phyloP scores from a whole-genome alignment of 192 early-diverging fungal genomes.

The Polychytrium aggregatum region DNA sequence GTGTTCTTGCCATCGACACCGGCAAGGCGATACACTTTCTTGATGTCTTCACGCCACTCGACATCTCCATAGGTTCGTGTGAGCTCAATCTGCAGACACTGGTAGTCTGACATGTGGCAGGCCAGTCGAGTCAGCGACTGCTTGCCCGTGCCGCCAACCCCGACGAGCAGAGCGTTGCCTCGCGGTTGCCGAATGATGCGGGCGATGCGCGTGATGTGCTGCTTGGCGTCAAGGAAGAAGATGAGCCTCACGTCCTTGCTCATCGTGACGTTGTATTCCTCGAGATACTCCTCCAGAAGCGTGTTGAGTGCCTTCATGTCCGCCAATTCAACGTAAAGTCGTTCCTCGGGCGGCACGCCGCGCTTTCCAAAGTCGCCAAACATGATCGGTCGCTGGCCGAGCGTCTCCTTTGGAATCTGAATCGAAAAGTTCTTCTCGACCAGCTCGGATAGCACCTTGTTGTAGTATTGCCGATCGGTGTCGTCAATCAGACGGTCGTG shows the following conservation, averaged over 20 bases:
- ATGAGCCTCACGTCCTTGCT: constrained; percentile 46
- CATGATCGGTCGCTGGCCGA: constrained; percentile 41
- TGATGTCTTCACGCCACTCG: constrained; percentile 49
- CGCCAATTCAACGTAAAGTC: constrained; percentile 40
- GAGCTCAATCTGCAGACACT: constrained; percentile 46
- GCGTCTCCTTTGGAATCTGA: constrained; percentile 29
- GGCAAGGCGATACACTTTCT: constrained; percentile 37
- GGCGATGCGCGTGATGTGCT: constrained; percentile 42
- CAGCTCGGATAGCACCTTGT: constrained; percentile 41
- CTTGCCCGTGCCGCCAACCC: constrained; percentile 49
- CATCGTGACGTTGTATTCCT: constrained; percentile 51
- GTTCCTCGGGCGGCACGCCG: constrained; percentile 43
- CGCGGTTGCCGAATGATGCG: constrained; percentile 47
- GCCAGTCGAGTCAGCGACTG: constrained; percentile 45
- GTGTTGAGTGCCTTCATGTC: constrained; percentile 45
- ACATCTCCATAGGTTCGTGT: constrained; percentile 40
- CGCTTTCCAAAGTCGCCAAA: constrained; percentile 48
- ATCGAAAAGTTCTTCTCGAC: constrained; percentile 46
- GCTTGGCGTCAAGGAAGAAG: constrained; percentile 51
- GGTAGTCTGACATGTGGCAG: constrained; percentile 48
- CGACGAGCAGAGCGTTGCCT: constrained; percentile 46
- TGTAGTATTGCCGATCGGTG: constrained; percentile 36
- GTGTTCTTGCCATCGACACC: constrained; percentile 53
- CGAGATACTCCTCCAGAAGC: constrained; percentile 48
- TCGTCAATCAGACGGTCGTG: constrained; percentile 51